Base-by-base conservation (phyloP, 148 eudicot species). In the Fagopyrum esculentum region DNA sequence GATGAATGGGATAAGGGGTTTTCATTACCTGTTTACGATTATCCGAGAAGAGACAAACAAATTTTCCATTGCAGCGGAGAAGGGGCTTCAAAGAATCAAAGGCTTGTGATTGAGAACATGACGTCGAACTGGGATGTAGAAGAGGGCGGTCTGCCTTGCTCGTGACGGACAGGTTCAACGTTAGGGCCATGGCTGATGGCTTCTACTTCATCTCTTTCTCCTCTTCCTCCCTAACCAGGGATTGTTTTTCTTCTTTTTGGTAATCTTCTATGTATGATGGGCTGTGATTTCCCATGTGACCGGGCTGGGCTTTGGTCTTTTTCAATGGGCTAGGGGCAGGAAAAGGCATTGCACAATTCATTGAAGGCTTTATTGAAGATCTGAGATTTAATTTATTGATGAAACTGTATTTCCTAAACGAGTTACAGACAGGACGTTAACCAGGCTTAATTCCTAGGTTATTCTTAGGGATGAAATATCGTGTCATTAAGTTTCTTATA, bases 1-100 rank as follows among this genome's bases (percentile, higher is more conserved):
- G 69, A 11, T 29, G 17, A 15, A 43, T 5, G 43, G 19, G 30
- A 66, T 66, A 35, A 43, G 71, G 71, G 71, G 9, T 66, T 66
- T 64, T 43, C 4, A 66, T 15, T 82, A 89, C 97, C 92, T 92
- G 87, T 74, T 83, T 92, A 68, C 87, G 83, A 79, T 88, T 88
- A 69, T 78, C 57, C 0, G 93, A 89, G 85, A 92, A 92, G 61
- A 92, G 86, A 78, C 97, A 91, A 73, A 82, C 76, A 51, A 85
- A 76, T 82, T 86, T 83, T 79, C 81, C 79, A 54, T 79, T 86
- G 81, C 80, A 83, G 52, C 81, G 84, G 69, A 87, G 79, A 40
- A 63, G 77, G 22, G 30, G 81, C 10, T 55, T 68, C 17, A 86
- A 44, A 50, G 49, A 66, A 26, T 78, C 50, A 49, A 83, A 80